A percentile compares a stretch with the other conserved stretches of the same genome.
phyloP scores from a whole-genome alignment of 1,139 yeast species.

The Pichia sp. region DNA sequence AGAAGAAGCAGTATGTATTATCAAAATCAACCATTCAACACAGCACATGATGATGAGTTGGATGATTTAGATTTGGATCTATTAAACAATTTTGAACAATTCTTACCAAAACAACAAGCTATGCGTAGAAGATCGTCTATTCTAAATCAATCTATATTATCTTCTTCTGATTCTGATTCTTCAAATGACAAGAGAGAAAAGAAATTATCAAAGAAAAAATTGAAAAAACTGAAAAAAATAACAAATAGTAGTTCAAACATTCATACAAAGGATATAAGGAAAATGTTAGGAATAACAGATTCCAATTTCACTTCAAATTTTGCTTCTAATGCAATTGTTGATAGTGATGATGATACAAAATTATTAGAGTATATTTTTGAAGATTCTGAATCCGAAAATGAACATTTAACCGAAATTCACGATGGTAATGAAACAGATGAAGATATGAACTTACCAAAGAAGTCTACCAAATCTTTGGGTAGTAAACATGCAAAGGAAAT shows the following conservation, averaged over 20 bases:
- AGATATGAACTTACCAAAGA: slow-evolving; percentile 71
- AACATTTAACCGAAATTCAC: slow-evolving; percentile 11
- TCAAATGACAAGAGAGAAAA: background rate
- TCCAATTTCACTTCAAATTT: slow-evolving; percentile 15
- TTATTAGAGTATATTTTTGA: slow-evolving; percentile 32
- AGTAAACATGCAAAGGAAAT: slow-evolving; percentile 87
- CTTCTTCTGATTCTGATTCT: slow-evolving; percentile 25
- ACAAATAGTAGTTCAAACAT: slow-evolving; percentile 6
- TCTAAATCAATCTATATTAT: slow-evolving; percentile 27
- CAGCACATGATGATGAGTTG: slow-evolving; percentile 26
- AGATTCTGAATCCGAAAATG: slow-evolving; percentile 20
- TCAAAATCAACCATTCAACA: slow-evolving; percentile 11
- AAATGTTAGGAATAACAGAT: slow-evolving; percentile 20
- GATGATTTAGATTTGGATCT: slow-evolving; percentile 28
- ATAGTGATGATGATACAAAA: slow-evolving; percentile 31
- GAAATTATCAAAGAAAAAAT: slow-evolving; percentile 9
- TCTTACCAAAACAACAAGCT: slow-evolving; percentile 21
- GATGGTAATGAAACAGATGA: slow-evolving; percentile 94
- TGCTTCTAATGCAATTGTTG: slow-evolving; percentile 25
- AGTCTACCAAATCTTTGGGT: slow-evolving; percentile 58
- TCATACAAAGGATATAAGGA: slow-evolving; percentile 17
- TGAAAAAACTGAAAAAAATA: slow-evolving; percentile 6
- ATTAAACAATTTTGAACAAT: slow-evolving; percentile 20
- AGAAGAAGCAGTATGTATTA: slow-evolving; percentile 19
- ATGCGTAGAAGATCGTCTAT: slow-evolving; percentile 23